These are phyloP conservation scores for Aspergillus texensis DNA, from an alignment of 2,329 filamentous ascomycete genomes.

Conservation along the genomic window DNA sequence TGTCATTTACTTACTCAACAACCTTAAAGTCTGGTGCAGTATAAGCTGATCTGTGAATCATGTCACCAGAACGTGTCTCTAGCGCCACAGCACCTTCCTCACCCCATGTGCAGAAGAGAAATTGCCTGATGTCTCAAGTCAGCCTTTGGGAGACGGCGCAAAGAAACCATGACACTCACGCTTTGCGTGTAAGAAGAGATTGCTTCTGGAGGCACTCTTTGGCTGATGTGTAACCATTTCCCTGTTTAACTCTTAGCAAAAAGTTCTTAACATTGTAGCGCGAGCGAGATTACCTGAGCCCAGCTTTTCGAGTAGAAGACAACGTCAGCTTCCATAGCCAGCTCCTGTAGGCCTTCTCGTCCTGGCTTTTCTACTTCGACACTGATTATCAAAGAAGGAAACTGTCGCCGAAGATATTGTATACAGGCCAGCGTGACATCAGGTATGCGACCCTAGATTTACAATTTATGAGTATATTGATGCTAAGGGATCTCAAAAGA, in stretches of 20 bases:
- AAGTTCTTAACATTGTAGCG: slow-evolving; percentile 4
- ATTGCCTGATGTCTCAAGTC: slow-evolving; percentile 37
- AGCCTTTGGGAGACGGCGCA: neutral
- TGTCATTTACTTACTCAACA: slow-evolving; percentile 58
- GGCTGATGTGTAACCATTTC: slow-evolving; percentile 48
- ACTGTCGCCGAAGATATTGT: slow-evolving; percentile 52
- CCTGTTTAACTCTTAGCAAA: slow-evolving; percentile 19
- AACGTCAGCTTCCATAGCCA: slow-evolving; percentile 66
- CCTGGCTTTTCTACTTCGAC: slow-evolving; percentile 74
- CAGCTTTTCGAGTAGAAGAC: slow-evolving; percentile 74
- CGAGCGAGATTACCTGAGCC: slow-evolving; percentile 60
- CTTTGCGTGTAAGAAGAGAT: slow-evolving; percentile 43
- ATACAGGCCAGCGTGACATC: slow-evolving; percentile 64
- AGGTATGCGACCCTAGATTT: slow-evolving; percentile 62
- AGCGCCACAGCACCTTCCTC: slow-evolving; percentile 55
- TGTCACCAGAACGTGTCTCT: slow-evolving; percentile 35
- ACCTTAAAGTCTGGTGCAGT: slow-evolving; percentile 45
- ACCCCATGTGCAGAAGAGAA: slow-evolving; percentile 64
- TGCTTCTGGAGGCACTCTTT: slow-evolving; percentile 55
- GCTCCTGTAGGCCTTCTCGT: slow-evolving; percentile 59
- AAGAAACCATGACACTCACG: slow-evolving; percentile 44
- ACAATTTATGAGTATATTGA: neutral
- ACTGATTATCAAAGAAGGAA: slow-evolving; percentile 58
- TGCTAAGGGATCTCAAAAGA: neutral
- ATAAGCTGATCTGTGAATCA: slow-evolving; percentile 50